phyloP scores from a whole-genome alignment of 768 basidiomycete species.

The Roridomyces roridus region DNA sequence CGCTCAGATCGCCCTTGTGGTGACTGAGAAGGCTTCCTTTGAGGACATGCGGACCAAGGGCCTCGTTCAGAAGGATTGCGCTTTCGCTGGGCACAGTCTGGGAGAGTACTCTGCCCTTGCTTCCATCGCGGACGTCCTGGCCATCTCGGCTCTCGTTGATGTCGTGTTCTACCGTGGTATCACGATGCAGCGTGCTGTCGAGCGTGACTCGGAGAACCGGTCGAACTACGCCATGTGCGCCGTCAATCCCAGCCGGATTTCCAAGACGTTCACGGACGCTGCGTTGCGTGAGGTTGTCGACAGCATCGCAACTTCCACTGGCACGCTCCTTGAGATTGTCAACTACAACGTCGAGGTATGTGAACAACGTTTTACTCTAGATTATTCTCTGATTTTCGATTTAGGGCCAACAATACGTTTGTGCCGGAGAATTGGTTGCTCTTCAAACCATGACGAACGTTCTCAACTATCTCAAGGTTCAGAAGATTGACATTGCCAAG shows the following conservation, averaged over 20 bases:
- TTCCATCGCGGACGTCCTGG: slow-evolving; percentile 95
- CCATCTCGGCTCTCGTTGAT: slow-evolving; percentile 93
- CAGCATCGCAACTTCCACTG: slow-evolving; percentile 76
- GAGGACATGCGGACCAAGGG: slow-evolving; percentile 98
- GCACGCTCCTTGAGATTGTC: slow-evolving; percentile 93
- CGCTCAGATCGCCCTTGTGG: slow-evolving; percentile 97
- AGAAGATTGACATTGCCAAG: slow-evolving; percentile 94
- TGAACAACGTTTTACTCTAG: background rate
- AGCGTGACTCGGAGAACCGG: slow-evolving; percentile 90
- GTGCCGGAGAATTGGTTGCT: slow-evolving; percentile 94
- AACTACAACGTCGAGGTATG: slow-evolving; percentile 93
- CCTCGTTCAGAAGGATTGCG: slow-evolving; percentile 88
- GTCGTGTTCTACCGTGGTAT: slow-evolving; percentile 99
- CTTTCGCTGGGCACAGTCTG: slow-evolving; percentile 97
- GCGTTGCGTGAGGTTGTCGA: slow-evolving; percentile 98
- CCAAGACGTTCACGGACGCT: slow-evolving; percentile 91
- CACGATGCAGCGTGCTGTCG: slow-evolving; percentile 99
- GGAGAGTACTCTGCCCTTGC: slow-evolving; percentile 99
- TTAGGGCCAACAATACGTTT: slow-evolving; percentile 99
- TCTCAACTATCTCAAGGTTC: slow-evolving; percentile 92
- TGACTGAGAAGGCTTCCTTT: slow-evolving; percentile 97
- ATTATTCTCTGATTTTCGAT: slow-evolving; percentile 10
- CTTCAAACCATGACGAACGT: slow-evolving; percentile 95
- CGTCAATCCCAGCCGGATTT: slow-evolving; percentile 96
- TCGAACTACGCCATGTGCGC: slow-evolving; percentile 99